Conservation (phyloP, 208 protist species). For the Leishmania braziliensis region DNA sequence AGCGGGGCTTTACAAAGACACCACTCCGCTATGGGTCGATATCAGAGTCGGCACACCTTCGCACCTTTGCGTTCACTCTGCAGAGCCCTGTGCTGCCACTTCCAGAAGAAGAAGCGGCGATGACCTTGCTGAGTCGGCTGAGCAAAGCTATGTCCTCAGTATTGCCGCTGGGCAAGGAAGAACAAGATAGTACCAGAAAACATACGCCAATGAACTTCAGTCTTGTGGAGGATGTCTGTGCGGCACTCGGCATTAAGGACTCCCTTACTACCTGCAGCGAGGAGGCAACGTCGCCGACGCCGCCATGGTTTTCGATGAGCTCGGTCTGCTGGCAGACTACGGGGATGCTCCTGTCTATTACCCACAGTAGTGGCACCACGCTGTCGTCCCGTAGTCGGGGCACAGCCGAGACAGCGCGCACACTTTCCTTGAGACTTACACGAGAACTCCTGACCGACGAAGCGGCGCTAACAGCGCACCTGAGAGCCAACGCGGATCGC, state of each 20-base stretch:
- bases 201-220: neutral
- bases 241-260: neutral
- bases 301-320: slow-evolving; percentile 44
- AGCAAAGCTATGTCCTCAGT: neutral
- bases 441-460: slow-evolving; percentile 4
- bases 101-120: slow-evolving; percentile 44
- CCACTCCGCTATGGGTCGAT: neutral
- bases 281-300: neutral
- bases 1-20: slow-evolving; percentile 12
- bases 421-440: slow-evolving; percentile 13
- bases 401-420: neutral
- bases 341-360: slow-evolving; percentile 25
- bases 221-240: slow-evolving; percentile 1
- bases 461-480: slow-evolving; percentile 7
- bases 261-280: neutral
- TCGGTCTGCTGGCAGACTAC: slow-evolving; percentile 51
- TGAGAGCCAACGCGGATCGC: slow-evolving; percentile 14
- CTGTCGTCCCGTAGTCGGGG: neutral
- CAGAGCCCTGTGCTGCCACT: slow-evolving; percentile 39
- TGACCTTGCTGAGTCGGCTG: slow-evolving; percentile 35
- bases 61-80: slow-evolving; percentile 51
- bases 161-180: neutral
- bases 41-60: slow-evolving; percentile 45
- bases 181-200: neutral
- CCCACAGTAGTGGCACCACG: neutral